Percentiles rank a stretch among this genome's conserved stretches.
Conservation (phyloP, 257 asterid genomes). For the Solanum raphanifolium region DNA sequence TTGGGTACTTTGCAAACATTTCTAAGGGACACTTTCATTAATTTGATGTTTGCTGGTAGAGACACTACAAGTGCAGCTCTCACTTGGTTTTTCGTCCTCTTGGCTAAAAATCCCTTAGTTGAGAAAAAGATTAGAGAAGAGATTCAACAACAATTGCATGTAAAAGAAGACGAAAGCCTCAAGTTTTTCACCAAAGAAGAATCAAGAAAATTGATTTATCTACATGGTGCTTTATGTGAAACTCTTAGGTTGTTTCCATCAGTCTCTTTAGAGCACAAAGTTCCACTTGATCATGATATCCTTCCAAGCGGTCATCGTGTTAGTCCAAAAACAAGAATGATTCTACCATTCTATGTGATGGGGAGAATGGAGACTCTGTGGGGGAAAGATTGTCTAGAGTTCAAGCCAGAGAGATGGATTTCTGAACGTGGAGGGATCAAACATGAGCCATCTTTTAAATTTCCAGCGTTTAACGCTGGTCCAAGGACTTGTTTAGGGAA, state of each 20-base stretch:
- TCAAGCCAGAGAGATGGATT: constrained; percentile 3
- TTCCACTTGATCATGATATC: neutral
- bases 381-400: neutral
- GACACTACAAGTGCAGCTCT: neutral
- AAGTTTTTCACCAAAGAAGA: neutral
- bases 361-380: neutral
- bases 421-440: neutral
- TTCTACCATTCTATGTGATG: neutral
- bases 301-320: neutral
- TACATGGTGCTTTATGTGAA: constrained; percentile 2
- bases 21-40: neutral
- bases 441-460: neutral
- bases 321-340: neutral
- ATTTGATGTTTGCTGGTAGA: neutral
- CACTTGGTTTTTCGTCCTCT: neutral
- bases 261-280: neutral
- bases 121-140: neutral
- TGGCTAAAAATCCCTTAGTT: neutral
- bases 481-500: neutral
- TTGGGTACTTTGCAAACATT: neutral
- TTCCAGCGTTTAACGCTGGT: neutral
- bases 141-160: neutral
- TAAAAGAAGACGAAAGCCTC: neutral
- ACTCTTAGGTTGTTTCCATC: neutral
- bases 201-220: neutral